Percentiles rank a stretch among this genome's conserved stretches.
Evolutionary conservation across 371 early-diverging fungal genomes (phyloP).

Genomic region (Blakeslea trispora): DNA sequence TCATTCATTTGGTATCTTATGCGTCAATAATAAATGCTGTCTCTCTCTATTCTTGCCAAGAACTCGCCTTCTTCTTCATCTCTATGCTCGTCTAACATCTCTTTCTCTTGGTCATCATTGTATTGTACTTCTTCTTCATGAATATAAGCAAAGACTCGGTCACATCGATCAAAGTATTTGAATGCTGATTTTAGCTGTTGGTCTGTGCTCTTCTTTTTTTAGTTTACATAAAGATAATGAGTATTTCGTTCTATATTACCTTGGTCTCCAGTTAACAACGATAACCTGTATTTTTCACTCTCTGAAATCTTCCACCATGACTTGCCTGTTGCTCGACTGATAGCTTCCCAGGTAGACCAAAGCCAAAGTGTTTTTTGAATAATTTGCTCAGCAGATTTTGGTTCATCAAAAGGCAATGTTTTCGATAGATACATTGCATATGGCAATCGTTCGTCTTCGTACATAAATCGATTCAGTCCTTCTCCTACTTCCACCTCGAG

Average conservation of each 20-base stretch:
- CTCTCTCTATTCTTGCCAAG: too few relatives aligned
- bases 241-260: too few relatives aligned
- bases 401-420: constrained; percentile 1
- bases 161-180: constrained; percentile 22
- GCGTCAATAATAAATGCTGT: constrained; percentile 8
- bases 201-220: too few relatives aligned
- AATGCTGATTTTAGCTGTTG: constrained; percentile 20
- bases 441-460: constrained; percentile 8
- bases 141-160: constrained; percentile 22
- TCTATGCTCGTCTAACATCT: constrained; percentile 6
- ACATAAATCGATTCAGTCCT: constrained; percentile 19
- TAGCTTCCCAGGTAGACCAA: constrained; percentile 25
- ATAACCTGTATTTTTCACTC: constrained; percentile 11
- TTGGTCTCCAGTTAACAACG: constrained; percentile 11
- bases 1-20: too few relatives aligned
- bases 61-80: neutral
- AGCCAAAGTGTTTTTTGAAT: constrained; percentile 22
- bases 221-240: too few relatives aligned
- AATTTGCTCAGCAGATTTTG: constrained; percentile 8
- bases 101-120: too few relatives aligned
- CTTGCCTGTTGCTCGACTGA: constrained; percentile 22
- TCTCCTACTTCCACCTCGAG: constrained; percentile 26
- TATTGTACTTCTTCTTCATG: constrained; percentile 14
- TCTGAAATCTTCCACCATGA: constrained; percentile 24
- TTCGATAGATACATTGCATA: constrained; percentile 13